Conservation (phyloP, 768 basidiomycete species). For the Podaxis sp. region DNA sequence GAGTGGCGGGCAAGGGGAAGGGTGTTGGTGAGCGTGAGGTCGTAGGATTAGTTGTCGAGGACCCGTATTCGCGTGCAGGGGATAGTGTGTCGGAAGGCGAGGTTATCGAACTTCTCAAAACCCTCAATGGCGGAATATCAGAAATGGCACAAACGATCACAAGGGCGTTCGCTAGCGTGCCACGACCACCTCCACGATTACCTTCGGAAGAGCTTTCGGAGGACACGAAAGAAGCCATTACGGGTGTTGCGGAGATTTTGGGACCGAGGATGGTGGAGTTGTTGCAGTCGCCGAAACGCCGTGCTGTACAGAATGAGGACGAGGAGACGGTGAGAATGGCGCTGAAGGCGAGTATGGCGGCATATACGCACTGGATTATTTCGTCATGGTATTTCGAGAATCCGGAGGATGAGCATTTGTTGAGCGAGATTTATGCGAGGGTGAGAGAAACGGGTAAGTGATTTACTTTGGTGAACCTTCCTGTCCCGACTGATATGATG, state of each 20-base stretch:
- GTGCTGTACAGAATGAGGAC: neutral
- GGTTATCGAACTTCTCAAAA: neutral
- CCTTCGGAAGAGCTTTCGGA: conserved; percentile 22
- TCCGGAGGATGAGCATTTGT: conserved; percentile 45
- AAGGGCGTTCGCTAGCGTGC: neutral
- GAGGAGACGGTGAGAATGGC: conserved; percentile 36
- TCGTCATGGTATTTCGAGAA: conserved; percentile 52
- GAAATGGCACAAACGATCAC: conserved; percentile 1
- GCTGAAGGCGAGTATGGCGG: conserved; percentile 43
- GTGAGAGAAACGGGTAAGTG: conserved; percentile 44
- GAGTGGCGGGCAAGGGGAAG: neutral
- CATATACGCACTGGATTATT: conserved; percentile 50
- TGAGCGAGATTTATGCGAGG: conserved; percentile 38
- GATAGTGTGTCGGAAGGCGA: conserved; percentile 3
- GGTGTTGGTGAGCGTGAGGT: neutral
- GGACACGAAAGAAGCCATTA: conserved; percentile 26
- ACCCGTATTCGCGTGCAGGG: neutral
- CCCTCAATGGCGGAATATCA: conserved; percentile 2
- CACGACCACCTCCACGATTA: neutral
- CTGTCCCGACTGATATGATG: neutral
- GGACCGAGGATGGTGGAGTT: conserved; percentile 39
- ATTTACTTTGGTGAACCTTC: neutral
- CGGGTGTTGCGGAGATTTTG: conserved; percentile 31
- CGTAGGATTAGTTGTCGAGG: neutral
- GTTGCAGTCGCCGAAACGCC: conserved; percentile 26